Base-by-base conservation (phyloP, 768 basidiomycete species). In the Tricholoma flavovirens region DNA sequence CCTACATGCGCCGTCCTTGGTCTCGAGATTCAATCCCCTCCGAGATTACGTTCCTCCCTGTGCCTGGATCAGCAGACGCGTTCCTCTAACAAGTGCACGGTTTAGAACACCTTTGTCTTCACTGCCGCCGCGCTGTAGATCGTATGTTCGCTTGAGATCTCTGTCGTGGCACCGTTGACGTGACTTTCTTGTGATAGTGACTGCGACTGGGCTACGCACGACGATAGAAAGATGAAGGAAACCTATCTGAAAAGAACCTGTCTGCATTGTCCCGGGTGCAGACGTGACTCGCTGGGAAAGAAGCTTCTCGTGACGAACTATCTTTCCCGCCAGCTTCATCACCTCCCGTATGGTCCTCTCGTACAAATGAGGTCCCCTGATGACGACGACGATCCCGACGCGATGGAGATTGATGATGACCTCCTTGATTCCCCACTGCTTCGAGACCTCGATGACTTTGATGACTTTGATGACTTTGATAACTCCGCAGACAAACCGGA, bases 11-110 rank as follows among this genome's bases (percentile, higher is more conserved):
- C 66, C 66, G 6, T 43, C 57, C 14, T 62, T 67, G 63, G 60
- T 63, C 4, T 66, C 66, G 9, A 57, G 59, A 56, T 60, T 60
- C 24, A 66, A 67, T 48, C 66, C 66, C 38, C 55, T 67, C 12
- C 59, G 66, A 17, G 61, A 64, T 24, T 45, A 53, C 21, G 51
- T 64, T 0, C 64, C 64, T 4, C 52, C 56, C 26, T 51, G 55
- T 19, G 59, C 61, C 19, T 67, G 66, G 66, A 49, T 40, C n/a
- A 55, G 49, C 45, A 45, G 62, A 10, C 54, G 60, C 19, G 50
- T 17, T 30, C 24, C 22, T 6, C 38, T 64, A 21, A 58, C 58
- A 21, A 62, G 64, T n/a, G 51, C 56, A 49, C 61, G 60, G 38
- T 62, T 60, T 24, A 63, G 55, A 56, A 62, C 55, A 24, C 56